Conservation (phyloP, 1,284 basidiomycete species). For the Erythrobasidium hasegawianum region DNA sequence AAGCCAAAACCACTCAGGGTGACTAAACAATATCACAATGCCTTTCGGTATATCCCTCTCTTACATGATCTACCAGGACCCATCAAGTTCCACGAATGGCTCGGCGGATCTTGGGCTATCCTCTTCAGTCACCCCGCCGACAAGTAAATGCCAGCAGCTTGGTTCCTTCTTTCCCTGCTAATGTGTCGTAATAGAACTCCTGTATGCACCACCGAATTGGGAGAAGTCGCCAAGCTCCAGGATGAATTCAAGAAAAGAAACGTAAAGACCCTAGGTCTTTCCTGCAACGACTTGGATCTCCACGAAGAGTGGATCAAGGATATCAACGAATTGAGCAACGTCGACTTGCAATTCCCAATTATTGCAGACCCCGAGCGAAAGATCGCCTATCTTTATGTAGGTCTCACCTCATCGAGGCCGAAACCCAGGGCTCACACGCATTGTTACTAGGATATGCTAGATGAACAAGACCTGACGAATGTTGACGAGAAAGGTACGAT, state of each 20-base stretch:
- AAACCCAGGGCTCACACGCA: too few relatives aligned
- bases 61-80: conserved; percentile 45
- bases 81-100: conserved; percentile 84
- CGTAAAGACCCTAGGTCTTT: conserved; percentile 91
- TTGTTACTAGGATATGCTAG: conserved; percentile 99
- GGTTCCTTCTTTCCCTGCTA: conserved; percentile 52
- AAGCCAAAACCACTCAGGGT: conserved; percentile 67
- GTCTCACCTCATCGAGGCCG: neutral
- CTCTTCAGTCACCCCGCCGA: conserved; percentile 60
- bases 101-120: conserved; percentile 81
- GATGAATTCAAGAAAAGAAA: conserved; percentile 79
- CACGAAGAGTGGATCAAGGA: conserved; percentile 90
- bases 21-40: too few relatives aligned
- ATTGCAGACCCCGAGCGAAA: conserved; percentile 88
- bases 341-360: conserved; percentile 83
- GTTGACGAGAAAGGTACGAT: conserved; percentile 67
- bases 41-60: too few relatives aligned
- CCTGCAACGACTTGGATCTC: conserved; percentile 78
- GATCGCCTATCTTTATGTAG: conserved; percentile 61
- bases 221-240: conserved; percentile 83
- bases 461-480: conserved; percentile 90
- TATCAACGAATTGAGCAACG: conserved; percentile 64
- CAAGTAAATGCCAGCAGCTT: conserved; percentile 55
- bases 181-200: conserved; percentile 1
- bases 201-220: conserved; percentile 78